Evolutionary conservation across 1,139 yeast species (phyloP), one percentile per base, ranked within the genome.

Genomic region (Saccharomycopsis hybrid): DNA sequence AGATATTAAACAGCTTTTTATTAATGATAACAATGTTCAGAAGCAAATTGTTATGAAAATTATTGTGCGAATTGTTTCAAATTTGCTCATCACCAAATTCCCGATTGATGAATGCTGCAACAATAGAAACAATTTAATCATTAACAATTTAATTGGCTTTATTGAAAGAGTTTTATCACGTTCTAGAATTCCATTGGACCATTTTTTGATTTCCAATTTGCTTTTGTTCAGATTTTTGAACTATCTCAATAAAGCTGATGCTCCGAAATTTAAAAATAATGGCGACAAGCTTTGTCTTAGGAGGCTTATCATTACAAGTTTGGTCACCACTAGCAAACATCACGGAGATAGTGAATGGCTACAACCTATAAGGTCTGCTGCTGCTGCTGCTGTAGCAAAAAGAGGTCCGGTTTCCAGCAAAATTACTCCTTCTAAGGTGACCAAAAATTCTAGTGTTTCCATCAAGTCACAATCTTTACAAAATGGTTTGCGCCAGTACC

Each of bases 81-180:
- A 52, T 35, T 37, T 46, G 13, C 38, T 52, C 18, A 46, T 50
- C 33, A 50, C 46, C 29, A 51, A 52, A 29, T 52, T 52, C 31
- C 55, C 55, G 4, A 43, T 50, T 28, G 55, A 52, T 36, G 51
- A 48, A 32, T 52, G 55, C 33, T 52, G 55, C 39, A 52, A 52
- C 37, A 43, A 47, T 32, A 41, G 41, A 36, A 52, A 50, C 43
- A 48, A 47, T 13, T 39, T 47, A 33, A 52, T 50, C 42, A 35
- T 52, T 36, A 50, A 46, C 40, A 52, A 50, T 30, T 44, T 52
- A 30, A 50, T 47, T 35, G 48, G 25, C 2, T 52, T 52, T 43
- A 29, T 52, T 8, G 45, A 52, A 40, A 52, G 33, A 40, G 37
- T 43, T 1, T 28, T 52, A 2, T 27, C 38, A 7, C 29, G 55